Evolutionary conservation across 345 rosid species (phyloP).

Genomic region (Cochlearia excelsa): DNA sequence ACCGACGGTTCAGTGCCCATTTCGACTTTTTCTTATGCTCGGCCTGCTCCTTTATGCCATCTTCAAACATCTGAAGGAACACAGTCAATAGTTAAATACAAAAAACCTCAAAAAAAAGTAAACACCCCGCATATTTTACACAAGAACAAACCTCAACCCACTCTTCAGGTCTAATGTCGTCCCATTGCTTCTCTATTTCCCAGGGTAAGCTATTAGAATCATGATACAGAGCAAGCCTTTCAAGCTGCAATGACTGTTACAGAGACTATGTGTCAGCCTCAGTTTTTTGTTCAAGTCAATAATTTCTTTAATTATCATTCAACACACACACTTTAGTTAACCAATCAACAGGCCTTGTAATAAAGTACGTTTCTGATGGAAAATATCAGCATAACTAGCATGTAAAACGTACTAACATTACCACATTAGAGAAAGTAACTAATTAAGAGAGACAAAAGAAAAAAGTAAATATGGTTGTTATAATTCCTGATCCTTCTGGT

Average conservation of each 20-base stretch:
- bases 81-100: conserved; percentile 13
- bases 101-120: conserved; percentile 1
- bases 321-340: background rate
- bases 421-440: conserved; percentile 9
- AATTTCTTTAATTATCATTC: conserved; percentile 21
- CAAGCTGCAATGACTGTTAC: conserved; percentile 85
- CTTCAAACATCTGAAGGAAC: conserved; percentile 80
- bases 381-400: background rate
- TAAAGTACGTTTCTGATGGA: background rate
- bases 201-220: conserved; percentile 80
- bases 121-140: conserved; percentile 9
- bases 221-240: conserved; percentile 94
- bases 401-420: background rate
- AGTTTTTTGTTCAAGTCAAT: conserved; percentile 15
- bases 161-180: conserved; percentile 76
- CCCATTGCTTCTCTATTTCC: conserved; percentile 87
- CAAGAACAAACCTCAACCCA: conserved; percentile 84
- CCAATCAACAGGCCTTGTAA: conserved; percentile 20
- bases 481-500: background rate
- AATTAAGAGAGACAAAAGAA: conserved; percentile 12
- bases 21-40: conserved; percentile 47
- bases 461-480: background rate
- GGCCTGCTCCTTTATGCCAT: conserved; percentile 76
- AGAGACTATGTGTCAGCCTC: conserved; percentile 31
- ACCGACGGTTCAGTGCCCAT: conserved; percentile 75